These are phyloP conservation scores for Carex pumila DNA, from an alignment of 176 grass and related monocot genomes.

Conservation along the genomic window DNA sequence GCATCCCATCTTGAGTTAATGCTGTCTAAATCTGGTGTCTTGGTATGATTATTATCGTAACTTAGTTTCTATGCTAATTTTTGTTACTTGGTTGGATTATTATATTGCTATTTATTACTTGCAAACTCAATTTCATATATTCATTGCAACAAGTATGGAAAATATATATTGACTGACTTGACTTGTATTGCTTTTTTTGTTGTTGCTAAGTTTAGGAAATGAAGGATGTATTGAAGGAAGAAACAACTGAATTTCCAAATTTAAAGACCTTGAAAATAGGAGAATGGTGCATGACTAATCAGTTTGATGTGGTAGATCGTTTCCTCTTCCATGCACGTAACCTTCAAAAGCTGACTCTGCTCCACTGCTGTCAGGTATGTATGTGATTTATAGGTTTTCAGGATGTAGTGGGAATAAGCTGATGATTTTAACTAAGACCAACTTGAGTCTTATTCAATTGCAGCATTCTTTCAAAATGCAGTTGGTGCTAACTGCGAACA, in stretches of 20 bases:
- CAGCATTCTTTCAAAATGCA: background rate
- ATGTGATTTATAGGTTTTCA: background rate
- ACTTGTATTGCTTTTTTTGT: too few relatives aligned
- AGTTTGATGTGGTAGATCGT: too few relatives aligned
- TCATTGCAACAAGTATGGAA: background rate
- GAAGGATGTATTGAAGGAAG: too few relatives aligned
- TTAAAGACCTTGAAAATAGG: conserved; percentile 7
- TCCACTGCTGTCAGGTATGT: background rate
- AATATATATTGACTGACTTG: too few relatives aligned
- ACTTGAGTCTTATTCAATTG: background rate
- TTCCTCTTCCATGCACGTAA: background rate
- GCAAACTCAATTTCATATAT: background rate
- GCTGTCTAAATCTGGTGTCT: background rate
- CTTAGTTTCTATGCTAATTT: background rate
- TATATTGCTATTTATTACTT: background rate
- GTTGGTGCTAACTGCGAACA: too few relatives aligned
- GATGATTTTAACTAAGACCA: background rate
- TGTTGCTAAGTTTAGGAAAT: too few relatives aligned
- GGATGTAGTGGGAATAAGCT: background rate
- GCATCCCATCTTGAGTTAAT: background rate
- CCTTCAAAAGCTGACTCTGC: background rate
- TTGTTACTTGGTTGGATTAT: background rate
- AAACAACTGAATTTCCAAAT: background rate
- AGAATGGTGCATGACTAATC: background rate
- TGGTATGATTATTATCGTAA: background rate